phyloP scores from a whole-genome alignment of 345 rosid genomes.

The Moricandia moricandioides region DNA sequence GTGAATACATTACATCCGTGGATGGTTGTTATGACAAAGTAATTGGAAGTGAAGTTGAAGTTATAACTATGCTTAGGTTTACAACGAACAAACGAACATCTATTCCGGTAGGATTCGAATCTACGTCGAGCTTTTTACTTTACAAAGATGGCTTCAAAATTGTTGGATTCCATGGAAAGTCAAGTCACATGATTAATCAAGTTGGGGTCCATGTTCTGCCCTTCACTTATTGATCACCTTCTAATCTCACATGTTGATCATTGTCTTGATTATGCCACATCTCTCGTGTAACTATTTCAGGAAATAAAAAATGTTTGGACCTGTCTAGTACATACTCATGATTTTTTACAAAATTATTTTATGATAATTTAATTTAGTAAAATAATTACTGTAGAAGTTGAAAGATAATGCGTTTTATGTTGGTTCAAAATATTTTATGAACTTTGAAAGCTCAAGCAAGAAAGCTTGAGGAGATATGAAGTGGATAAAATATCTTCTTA shows the following conservation, averaged over 20 bases:
- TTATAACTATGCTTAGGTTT: constrained; percentile 24
- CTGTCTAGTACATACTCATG: background rate
- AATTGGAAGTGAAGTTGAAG: background rate
- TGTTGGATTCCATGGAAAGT: constrained; percentile 33
- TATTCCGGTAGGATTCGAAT: constrained; percentile 2
- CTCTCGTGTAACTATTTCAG: background rate
- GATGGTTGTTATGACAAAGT: constrained; percentile 11
- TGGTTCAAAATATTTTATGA: background rate
- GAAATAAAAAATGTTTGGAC: background rate
- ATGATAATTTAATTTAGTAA: background rate
- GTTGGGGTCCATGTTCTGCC: constrained; percentile 30
- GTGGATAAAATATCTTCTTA: too few species aligned
- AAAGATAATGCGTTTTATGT: background rate
- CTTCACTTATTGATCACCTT: background rate
- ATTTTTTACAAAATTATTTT: background rate
- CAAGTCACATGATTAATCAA: constrained; percentile 27
- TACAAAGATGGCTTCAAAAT: constrained; percentile 3
- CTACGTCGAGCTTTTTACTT: constrained; percentile 9
- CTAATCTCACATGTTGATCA: background rate
- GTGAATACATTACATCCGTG: constrained; percentile 18
- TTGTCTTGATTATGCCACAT: background rate
- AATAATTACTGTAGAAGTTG: background rate
- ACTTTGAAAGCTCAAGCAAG: too few species aligned
- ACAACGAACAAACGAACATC: constrained; percentile 17
- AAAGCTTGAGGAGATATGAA: too few species aligned